Evolutionary conservation across 2,329 filamentous ascomycete species (phyloP), one percentile per base, ranked within the genome.

Genomic region (Polytolypa hystricis): DNA sequence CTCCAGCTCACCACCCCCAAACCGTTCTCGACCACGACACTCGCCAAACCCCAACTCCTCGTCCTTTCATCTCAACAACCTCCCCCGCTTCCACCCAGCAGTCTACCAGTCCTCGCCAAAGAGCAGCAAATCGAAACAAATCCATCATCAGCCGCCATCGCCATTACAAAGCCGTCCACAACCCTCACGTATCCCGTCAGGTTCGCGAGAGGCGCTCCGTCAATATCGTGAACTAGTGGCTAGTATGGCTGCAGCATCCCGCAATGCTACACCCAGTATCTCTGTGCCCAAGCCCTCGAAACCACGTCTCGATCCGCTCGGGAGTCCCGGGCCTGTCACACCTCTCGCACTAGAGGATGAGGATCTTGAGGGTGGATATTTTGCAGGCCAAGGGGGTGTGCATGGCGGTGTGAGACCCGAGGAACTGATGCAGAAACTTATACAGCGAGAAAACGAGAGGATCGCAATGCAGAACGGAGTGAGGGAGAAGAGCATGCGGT

Each of bases 11-110:
- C 36, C 40, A 19, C 31, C 41, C 18, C 29, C 35, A 9, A 15
- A 37, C 26, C 37, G 36, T 17, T 34, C 30, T 25, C 40, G 29
- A 35, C 35, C 27, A n/a, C 33, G 35, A 30, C 38, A 37, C 17
- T 27, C 37, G 31, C 45, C 23, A 4, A 46, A 41, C 27, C 41
- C 38, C 11, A 35, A 44, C 2, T n/a, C n/a, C n/a, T 42, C 45
- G 20, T 41, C 46, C 27, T 43, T 50, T 30, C 54, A 62, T 31
- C 55, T 66, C 9, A 55, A 53, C 30, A 60, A 46, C 31, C 50
- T 67, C 12, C 64, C 64, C n/a, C 57, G 62, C 18, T 66, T 64
- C 43, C 63, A 67, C 45, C 64, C 64, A 1, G 57, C 62, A 7
- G 58, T 64, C 38, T 67, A 65, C 41, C 60, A 59, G 35, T 49